Conservation (phyloP, 257 asterid genomes). For the Solanum rostratum region DNA sequence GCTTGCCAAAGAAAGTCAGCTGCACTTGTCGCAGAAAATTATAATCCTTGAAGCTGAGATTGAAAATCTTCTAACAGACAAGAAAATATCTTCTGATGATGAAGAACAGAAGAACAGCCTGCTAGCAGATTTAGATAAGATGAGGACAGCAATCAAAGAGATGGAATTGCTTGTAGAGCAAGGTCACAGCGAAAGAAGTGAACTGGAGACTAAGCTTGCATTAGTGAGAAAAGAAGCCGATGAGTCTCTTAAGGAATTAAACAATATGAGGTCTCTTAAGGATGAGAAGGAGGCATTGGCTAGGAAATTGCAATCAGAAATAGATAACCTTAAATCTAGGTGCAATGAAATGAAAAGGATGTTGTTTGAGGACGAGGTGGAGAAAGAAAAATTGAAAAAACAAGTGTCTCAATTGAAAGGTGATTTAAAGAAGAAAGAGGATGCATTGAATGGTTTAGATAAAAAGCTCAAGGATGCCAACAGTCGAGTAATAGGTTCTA, state of each 20-base stretch:
- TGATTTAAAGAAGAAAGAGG: constrained; percentile 54
- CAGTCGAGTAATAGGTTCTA: constrained; percentile 12
- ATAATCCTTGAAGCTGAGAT: constrained; percentile 38
- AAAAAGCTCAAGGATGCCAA: constrained; percentile 48
- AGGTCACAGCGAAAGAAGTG: constrained; percentile 35
- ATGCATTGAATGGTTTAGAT: constrained; percentile 41
- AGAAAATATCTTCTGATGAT: constrained; percentile 22
- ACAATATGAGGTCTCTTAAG: constrained; percentile 19
- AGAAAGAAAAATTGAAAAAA: constrained; percentile 54
- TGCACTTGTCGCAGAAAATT: constrained; percentile 36
- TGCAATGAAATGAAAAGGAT: constrained; percentile 25
- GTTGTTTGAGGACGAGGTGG: constrained; percentile 34
- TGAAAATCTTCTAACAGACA: constrained; percentile 20
- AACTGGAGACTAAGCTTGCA: constrained; percentile 30
- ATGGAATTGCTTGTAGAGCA: constrained; percentile 32
- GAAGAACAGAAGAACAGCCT: constrained; percentile 27
- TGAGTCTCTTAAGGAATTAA: constrained; percentile 27
- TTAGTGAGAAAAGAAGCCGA: constrained; percentile 31
- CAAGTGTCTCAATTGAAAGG: constrained; percentile 36
- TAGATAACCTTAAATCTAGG: constrained; percentile 37
- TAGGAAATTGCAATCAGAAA: constrained; percentile 30
- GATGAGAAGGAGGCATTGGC: constrained; percentile 46
- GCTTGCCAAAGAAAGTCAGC: constrained; percentile 32
- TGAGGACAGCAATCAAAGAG: constrained; percentile 29
- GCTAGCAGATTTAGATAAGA: constrained; percentile 30